Percentiles rank a stretch among this genome's conserved stretches.
phyloP scores from a whole-genome alignment of 805 yeast genomes.

The Candida taoyuanica region DNA sequence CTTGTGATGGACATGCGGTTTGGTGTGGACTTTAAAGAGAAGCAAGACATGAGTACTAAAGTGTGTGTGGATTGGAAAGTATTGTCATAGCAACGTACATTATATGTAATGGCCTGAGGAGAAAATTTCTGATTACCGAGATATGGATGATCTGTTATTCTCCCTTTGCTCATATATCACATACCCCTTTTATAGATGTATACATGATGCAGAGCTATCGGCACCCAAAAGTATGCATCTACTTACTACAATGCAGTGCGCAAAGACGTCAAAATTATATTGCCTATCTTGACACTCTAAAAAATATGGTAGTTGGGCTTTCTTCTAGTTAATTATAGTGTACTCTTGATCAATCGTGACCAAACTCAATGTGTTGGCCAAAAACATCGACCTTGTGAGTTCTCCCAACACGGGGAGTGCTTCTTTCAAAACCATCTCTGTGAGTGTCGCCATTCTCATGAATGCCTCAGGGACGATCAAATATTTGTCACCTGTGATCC shows the following conservation, averaged over 20 bases:
- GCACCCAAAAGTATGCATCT: too few relatives aligned
- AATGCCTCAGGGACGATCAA: conserved; percentile 37
- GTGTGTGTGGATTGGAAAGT: background rate
- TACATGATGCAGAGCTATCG: too few relatives aligned
- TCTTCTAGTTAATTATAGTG: conserved; percentile 2
- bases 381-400: conserved; percentile 33
- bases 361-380: conserved; percentile 47
- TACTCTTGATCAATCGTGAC: conserved; percentile 36
- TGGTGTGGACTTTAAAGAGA: background rate
- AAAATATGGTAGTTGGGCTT: too few relatives aligned
- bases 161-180: too few relatives aligned
- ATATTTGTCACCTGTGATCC: conserved; percentile 39
- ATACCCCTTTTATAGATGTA: too few relatives aligned
- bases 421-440: conserved; percentile 39
- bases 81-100: background rate
- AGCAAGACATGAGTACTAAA: background rate
- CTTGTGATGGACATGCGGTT: background rate
- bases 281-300: too few relatives aligned
- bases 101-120: too few relatives aligned
- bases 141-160: too few relatives aligned
- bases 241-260: too few relatives aligned
- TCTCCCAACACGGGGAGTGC: conserved; percentile 35
- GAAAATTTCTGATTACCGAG: too few relatives aligned
- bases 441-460: conserved; percentile 32
- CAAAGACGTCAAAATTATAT: too few relatives aligned